Base-by-base conservation (phyloP, 345 rosid genomes). In the Passiflora organensis region DNA sequence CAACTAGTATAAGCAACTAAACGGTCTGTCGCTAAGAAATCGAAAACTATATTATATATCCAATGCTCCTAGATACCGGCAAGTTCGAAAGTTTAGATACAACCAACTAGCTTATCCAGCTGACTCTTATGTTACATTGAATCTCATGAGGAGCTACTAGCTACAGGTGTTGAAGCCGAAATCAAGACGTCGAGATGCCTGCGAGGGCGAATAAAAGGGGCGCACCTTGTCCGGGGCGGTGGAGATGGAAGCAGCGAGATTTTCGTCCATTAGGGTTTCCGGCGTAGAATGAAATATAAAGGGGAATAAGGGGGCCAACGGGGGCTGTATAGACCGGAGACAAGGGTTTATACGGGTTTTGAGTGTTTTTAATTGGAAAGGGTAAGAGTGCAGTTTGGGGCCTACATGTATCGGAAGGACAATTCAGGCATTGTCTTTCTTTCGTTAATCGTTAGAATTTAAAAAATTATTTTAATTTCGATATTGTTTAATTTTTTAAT, bases 171-270 rank as follows among this genome's bases (percentile, higher is more conserved):
- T 25, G 18, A 34, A 43, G n/a, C 13, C 10, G 3, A 36, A 44
- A 18, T 15, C 16, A 45, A 39, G 22, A 15, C 15, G 42, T 2
- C 43, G 11, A 25, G 13, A 20, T 6, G 48, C n/a, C n/a, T 44
- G 17, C 22, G 3, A 39, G 12, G 32, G 23, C 1, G 32, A 6
- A 13, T 23, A 2, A 13, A 32, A 13, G 17, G 13, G 10, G 34
- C 34, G 43, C 11, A 48, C 60, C 56, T 48, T 55, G 14, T 39
- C 47, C 23, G 68, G 55, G 8, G 49, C 61, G 36, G 59, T 21
- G 46, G 66, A 16, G 3, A 62, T 62, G 2, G 53, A 44, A 12
- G 48, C 4, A 36, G 22, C 20, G 21, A 48, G 55, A n/a, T 63
- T 48, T 25, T 48, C 17, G 41, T 41, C 61, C 68, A 64, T 64